A percentile compares a stretch with the other conserved stretches of the same genome.
These are phyloP conservation scores for Penicillium paradoxum DNA, from an alignment of 495 filamentous ascomycete genomes.

Conservation along the genomic window DNA sequence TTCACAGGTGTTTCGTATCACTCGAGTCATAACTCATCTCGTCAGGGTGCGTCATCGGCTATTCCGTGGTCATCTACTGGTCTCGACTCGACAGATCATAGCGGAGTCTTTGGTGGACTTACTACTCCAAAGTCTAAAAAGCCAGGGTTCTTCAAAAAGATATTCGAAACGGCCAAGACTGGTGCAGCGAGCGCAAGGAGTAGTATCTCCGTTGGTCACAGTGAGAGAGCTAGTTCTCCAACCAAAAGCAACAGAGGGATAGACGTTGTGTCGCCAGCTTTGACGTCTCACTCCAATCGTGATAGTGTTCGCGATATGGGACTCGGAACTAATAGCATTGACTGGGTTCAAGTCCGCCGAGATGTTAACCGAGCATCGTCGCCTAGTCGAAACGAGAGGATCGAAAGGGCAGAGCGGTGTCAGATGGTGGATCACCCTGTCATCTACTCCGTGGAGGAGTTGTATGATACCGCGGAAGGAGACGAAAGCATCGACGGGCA, in stretches of 20 bases:
- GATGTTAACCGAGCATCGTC: slow-evolving; percentile 95
- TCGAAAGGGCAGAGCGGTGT: slow-evolving; percentile 83
- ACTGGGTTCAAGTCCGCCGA: slow-evolving; percentile 93
- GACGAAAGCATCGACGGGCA: slow-evolving; percentile 85
- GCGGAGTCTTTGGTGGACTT: slow-evolving; percentile 66
- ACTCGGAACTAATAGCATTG: slow-evolving; percentile 53
- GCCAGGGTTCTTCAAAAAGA: slow-evolving; percentile 92
- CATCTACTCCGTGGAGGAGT: slow-evolving; percentile 80
- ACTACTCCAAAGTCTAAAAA: slow-evolving; percentile 87
- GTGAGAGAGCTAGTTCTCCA: slow-evolving; percentile 44
- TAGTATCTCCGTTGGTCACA: slow-evolving; percentile 66
- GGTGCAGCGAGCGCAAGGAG: slow-evolving; percentile 85
- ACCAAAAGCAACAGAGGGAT: slow-evolving; percentile 42
- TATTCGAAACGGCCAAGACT: slow-evolving; percentile 91
- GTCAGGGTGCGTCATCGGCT: slow-evolving; percentile 44
- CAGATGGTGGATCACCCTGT: slow-evolving; percentile 92
- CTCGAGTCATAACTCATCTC: slow-evolving; percentile 71
- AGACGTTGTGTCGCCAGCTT: slow-evolving; percentile 31
- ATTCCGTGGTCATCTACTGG: slow-evolving; percentile 42
- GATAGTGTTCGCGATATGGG: slow-evolving; percentile 64
- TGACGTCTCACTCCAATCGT: slow-evolving; percentile 29
- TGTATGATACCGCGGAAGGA: slow-evolving; percentile 80
- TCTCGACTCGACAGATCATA: slow-evolving; percentile 39
- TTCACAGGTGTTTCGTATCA: slow-evolving; percentile 77
- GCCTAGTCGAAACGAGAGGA: slow-evolving; percentile 78